Evolutionary conservation across 768 basidiomycete genomes (phyloP).

Genomic region (Mycena vulgaris): DNA sequence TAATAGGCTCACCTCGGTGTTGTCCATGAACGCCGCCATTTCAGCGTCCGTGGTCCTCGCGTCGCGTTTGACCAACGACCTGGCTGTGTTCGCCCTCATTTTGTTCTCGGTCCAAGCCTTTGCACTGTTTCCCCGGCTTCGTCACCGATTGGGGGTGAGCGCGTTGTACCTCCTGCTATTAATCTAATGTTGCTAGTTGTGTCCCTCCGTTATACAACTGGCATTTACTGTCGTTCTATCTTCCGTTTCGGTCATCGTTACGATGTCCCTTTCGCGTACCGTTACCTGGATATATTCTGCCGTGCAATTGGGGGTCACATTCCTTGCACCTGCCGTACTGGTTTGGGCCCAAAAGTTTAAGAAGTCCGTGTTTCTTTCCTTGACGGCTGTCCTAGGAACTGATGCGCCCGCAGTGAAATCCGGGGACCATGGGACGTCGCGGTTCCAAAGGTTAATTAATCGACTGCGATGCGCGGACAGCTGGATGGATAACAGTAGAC

Average conservation of each 20-base stretch:
- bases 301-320: slow-evolving; percentile 71
- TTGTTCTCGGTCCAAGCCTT: slow-evolving; percentile 88
- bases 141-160: slow-evolving; percentile 78
- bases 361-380: slow-evolving; percentile 68
- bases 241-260: slow-evolving; percentile 65
- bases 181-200: slow-evolving; percentile 55
- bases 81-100: slow-evolving; percentile 91
- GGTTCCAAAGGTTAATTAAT: slow-evolving; percentile 73
- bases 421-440: slow-evolving; percentile 94
- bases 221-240: slow-evolving; percentile 69
- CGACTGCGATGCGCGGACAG: slow-evolving; percentile 2
- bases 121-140: slow-evolving; percentile 86
- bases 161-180: slow-evolving; percentile 23
- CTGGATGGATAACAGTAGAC: background rate
- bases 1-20: slow-evolving; percentile 81
- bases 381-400: slow-evolving; percentile 33
- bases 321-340: slow-evolving; percentile 80
- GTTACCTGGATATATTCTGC: slow-evolving; percentile 68
- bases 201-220: slow-evolving; percentile 62
- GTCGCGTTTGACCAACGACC: slow-evolving; percentile 86
- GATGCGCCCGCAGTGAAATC: slow-evolving; percentile 73
- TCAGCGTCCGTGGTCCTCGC: slow-evolving; percentile 95
- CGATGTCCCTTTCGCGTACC: slow-evolving; percentile 67
- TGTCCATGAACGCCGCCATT: slow-evolving; percentile 93
- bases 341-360: slow-evolving; percentile 92